phyloP scores from a whole-genome alignment of 805 yeast genomes.

The Martiniozyma abietophila region DNA sequence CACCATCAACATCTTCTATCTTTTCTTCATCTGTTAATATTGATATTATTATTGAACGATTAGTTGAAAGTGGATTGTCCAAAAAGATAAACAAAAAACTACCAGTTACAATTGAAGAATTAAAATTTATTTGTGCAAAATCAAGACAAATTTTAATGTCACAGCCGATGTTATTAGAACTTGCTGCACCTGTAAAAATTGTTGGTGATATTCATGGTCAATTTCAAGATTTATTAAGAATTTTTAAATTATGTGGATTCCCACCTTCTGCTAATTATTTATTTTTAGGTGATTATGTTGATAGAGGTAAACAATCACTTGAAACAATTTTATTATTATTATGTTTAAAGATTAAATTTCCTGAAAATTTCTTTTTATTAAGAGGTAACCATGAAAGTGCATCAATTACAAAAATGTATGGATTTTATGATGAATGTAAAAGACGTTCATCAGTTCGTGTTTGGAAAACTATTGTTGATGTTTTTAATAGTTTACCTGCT shows the following conservation, averaged over 20 bases:
- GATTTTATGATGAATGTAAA: slow-evolving; percentile 54
- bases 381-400: slow-evolving; percentile 55
- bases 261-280: slow-evolving; percentile 50
- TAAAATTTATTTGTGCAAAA: slow-evolving; percentile 46
- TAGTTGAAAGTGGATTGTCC: slow-evolving; percentile 43
- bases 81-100: slow-evolving; percentile 37
- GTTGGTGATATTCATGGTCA: slow-evolving; percentile 81
- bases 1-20: neutral
- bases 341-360: slow-evolving; percentile 48
- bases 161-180: slow-evolving; percentile 56
- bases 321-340: slow-evolving; percentile 44
- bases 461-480: slow-evolving; percentile 48
- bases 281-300: slow-evolving; percentile 52
- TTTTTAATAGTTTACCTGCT: slow-evolving; percentile 48
- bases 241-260: slow-evolving; percentile 49
- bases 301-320: slow-evolving; percentile 48
- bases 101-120: slow-evolving; percentile 42
- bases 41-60: slow-evolving; percentile 53
- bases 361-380: slow-evolving; percentile 51
- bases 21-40: slow-evolving; percentile 31
- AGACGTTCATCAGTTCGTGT: slow-evolving; percentile 37
- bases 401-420: slow-evolving; percentile 49
- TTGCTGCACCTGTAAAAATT: slow-evolving; percentile 72
- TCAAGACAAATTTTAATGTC: slow-evolving; percentile 51
- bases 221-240: slow-evolving; percentile 42